Percentiles rank a stretch among this genome's conserved stretches.
phyloP scores from a whole-genome alignment of 75 land plant species.

The Azolla pinnata region DNA sequence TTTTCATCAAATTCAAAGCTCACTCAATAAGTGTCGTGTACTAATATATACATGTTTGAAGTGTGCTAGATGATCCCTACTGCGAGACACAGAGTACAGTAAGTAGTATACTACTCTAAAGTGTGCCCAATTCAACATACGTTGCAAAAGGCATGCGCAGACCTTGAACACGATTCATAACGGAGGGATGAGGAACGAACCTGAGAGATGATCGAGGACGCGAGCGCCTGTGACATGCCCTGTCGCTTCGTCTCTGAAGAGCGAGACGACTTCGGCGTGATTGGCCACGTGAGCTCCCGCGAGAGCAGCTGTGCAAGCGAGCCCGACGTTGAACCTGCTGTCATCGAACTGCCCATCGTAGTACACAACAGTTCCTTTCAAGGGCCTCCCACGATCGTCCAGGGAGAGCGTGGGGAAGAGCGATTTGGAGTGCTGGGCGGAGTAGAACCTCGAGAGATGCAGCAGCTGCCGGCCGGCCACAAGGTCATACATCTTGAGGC shows the following conservation, averaged over 20 bases:
- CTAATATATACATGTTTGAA: too few relatives aligned
- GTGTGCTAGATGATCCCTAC: too few relatives aligned
- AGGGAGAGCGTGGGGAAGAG: conserved; percentile 81
- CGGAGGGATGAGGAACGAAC: too few relatives aligned
- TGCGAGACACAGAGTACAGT: too few relatives aligned
- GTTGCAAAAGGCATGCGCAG: too few relatives aligned
- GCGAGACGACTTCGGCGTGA: conserved; percentile 78
- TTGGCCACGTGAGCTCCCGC: conserved; percentile 87
- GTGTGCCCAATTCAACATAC: too few relatives aligned
- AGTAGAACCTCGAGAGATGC: conserved; percentile 81
- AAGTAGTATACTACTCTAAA: too few relatives aligned
- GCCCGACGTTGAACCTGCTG: conserved; percentile 72
- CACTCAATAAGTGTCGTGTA: too few relatives aligned
- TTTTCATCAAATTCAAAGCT: too few relatives aligned
- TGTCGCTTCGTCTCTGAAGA: conserved; percentile 57
- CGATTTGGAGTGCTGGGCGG: conserved; percentile 68
- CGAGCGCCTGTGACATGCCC: conserved; percentile 62
- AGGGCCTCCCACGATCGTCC: conserved; percentile 42
- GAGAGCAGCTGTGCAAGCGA: conserved; percentile 95
- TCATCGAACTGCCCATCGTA: conserved; percentile 99
- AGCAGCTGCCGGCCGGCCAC: conserved; percentile 82
- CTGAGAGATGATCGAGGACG: conserved; percentile 64
- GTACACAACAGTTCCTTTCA: conserved; percentile 94
- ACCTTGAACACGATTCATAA: too few relatives aligned
- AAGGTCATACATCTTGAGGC: conserved; percentile 82